A percentile compares a stretch with the other conserved stretches of the same genome.
These are phyloP conservation scores for Colletotrichum brevisporum DNA, from an alignment of 2,329 filamentous ascomycete genomes.

Conservation along the genomic window DNA sequence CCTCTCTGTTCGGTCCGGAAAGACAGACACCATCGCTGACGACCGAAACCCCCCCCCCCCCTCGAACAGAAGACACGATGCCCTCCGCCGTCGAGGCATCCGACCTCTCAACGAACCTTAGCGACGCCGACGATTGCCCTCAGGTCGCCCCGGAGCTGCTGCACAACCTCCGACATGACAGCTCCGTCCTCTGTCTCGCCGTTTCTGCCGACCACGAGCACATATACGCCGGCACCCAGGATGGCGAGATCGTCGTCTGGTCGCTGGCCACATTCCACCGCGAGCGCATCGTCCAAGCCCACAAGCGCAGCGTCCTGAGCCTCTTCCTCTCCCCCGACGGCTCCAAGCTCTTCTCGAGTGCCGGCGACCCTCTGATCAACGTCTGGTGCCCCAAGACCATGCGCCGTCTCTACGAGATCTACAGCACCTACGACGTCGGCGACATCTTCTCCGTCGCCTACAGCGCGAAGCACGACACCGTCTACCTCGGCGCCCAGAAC, in stretches of 20 bases:
- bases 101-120: slow-evolving; percentile 40
- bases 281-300: slow-evolving; percentile 84
- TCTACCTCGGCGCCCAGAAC: slow-evolving; percentile 95
- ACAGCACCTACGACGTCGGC: slow-evolving; percentile 93
- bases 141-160: slow-evolving; percentile 71
- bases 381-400: slow-evolving; percentile 89
- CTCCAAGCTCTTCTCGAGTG: slow-evolving; percentile 88
- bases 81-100: slow-evolving; percentile 37
- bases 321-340: slow-evolving; percentile 84
- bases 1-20: background rate
- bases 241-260: slow-evolving; percentile 94
- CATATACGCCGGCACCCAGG: slow-evolving; percentile 93
- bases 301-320: slow-evolving; percentile 91
- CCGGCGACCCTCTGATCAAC: slow-evolving; percentile 93
- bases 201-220: slow-evolving; percentile 82
- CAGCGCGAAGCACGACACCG: slow-evolving; percentile 81
- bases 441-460: slow-evolving; percentile 97
- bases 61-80: slow-evolving; percentile 41
- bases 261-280: slow-evolving; percentile 90
- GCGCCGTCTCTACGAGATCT: slow-evolving; percentile 86
- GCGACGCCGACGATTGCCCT: slow-evolving; percentile 44
- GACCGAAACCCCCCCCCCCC: background rate
- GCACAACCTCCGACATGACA: slow-evolving; percentile 82
- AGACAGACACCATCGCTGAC: slow-evolving; percentile 17
- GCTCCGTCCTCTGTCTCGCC: slow-evolving; percentile 85